Conservation (phyloP, 1,284 basidiomycete species). For the Trichosporon ovoides region DNA sequence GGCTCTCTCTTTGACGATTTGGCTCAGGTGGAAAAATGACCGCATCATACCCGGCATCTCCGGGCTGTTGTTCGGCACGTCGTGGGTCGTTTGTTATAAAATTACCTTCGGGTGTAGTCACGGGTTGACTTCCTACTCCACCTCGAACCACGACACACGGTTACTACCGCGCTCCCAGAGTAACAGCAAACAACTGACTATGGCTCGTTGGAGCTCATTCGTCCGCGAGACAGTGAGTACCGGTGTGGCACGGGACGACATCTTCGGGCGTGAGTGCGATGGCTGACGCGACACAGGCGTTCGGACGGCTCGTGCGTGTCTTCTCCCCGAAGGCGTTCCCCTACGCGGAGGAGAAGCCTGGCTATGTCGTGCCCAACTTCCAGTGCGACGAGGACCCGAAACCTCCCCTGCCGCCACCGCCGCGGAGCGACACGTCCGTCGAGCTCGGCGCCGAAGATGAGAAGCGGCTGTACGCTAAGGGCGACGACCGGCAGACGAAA, state of each 20-base stretch:
- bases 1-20: too few species aligned
- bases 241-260: too few species aligned
- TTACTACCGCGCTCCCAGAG: too few species aligned
- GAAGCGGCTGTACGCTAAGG: neutral
- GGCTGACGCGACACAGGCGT: neutral
- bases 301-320: neutral
- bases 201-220: conserved; percentile 2
- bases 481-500: conserved; percentile 6
- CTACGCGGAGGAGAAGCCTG: conserved; percentile 24
- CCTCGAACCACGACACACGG: too few species aligned
- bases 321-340: conserved; percentile 14
- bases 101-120: too few species aligned
- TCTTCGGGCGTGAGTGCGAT: neutral
- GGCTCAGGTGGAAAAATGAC: too few species aligned
- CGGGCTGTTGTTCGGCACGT: too few species aligned
- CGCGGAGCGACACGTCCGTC: neutral
- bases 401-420: neutral
- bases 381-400: conserved; percentile 6
- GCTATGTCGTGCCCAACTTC: conserved; percentile 17
- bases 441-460: too few species aligned
- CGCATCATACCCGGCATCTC: too few species aligned
- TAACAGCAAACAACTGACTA: too few species aligned
- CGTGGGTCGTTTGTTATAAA: too few species aligned
- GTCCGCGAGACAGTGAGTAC: neutral
- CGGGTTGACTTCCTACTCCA: too few species aligned